Evolutionary conservation across 2,329 filamentous ascomycete species (phyloP).

Genomic region (Fusarium clavum): DNA sequence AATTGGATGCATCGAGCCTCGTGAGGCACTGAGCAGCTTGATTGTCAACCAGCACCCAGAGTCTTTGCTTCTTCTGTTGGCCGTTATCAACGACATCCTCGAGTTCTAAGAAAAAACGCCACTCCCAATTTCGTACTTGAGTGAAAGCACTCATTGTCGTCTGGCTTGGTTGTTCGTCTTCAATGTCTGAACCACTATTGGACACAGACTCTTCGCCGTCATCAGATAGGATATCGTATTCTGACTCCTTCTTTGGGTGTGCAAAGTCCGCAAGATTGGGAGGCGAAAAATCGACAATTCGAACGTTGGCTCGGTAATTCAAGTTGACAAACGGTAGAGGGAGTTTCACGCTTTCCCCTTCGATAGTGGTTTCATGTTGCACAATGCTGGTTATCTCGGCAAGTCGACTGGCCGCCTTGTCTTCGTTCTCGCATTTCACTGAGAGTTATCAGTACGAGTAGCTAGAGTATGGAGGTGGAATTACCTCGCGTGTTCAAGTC

Average conservation of each 20-base stretch:
- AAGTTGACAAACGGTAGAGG: slow-evolving; percentile 79
- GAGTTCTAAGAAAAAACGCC: slow-evolving; percentile 83
- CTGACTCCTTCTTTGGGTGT: slow-evolving; percentile 54
- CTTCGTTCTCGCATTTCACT: slow-evolving; percentile 61
- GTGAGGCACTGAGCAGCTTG: slow-evolving; percentile 61
- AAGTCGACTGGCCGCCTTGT: slow-evolving; percentile 52
- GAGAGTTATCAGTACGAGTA: slow-evolving; percentile 15
- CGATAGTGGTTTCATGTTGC: slow-evolving; percentile 57
- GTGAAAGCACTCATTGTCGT: slow-evolving; percentile 43
- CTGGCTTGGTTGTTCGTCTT: slow-evolving; percentile 27
- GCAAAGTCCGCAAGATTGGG: slow-evolving; percentile 77
- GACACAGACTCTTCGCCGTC: slow-evolving; percentile 43
- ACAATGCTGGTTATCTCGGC: slow-evolving; percentile 55
- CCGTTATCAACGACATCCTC: slow-evolving; percentile 69
- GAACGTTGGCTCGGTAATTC: slow-evolving; percentile 75
- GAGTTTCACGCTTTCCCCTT: slow-evolving; percentile 52
- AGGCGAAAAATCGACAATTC: slow-evolving; percentile 87
- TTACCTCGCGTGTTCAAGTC: slow-evolving; percentile 50
- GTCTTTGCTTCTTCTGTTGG: slow-evolving; percentile 54
- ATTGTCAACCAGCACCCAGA: slow-evolving; percentile 78
- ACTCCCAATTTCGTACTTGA: slow-evolving; percentile 71
- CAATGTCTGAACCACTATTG: slow-evolving; percentile 24
- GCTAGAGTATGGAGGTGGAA: neutral
- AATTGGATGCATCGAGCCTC: slow-evolving; percentile 61
- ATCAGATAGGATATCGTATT: slow-evolving; percentile 64